Evolutionary conservation across 345 rosid genomes (phyloP), one percentile per base, ranked within the genome.

Genomic region (Pistacia integerrima): DNA sequence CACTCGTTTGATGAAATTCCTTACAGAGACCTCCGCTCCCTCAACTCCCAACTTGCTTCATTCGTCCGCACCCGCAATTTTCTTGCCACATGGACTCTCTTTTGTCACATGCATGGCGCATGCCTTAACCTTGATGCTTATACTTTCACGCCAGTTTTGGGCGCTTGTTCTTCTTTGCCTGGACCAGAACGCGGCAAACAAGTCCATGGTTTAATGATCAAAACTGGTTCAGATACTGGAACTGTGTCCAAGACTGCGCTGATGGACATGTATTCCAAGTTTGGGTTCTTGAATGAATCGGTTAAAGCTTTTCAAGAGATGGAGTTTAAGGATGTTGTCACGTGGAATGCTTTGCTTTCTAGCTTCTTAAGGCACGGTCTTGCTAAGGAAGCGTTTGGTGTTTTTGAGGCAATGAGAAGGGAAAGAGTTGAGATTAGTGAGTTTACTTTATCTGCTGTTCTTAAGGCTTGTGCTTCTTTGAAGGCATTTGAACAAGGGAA

Each of bases 271-370:
- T 94, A 92, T 76, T 89, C 92, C 3, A 92, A 90, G 84, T 68
- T 71, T 16, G 88, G 90, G 12, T 54, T 17, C 61, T 79, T 94
- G 78, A 72, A 11, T 73, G 90, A 87, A 11, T 86, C 94, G 0
- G 76, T 83, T 55, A 82, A 67, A 68, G 93, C 81, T 10, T 94
- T 92, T 60, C 82, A 84, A 60, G 90, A 89, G 68, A 76, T 89
- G 54, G 86, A 85, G 70, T 77, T 65, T 11, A 86, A 79, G 80
- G 94, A 94, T 81, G 90, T 85, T 18, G 94, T 90, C 38, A 76
- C 86, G 41, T 92, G 95, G 93, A 94, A 94, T 73, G 90, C 94
- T 74, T 78, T 93, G 88, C 84, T 90, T 74, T 90, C 94, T 4
- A 84, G 93, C 78, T 92, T 84, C 71, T 79, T 88, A 56, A 76